phyloP scores from a whole-genome alignment of 2,329 filamentous ascomycete genomes.

The Calycina herbarum region DNA sequence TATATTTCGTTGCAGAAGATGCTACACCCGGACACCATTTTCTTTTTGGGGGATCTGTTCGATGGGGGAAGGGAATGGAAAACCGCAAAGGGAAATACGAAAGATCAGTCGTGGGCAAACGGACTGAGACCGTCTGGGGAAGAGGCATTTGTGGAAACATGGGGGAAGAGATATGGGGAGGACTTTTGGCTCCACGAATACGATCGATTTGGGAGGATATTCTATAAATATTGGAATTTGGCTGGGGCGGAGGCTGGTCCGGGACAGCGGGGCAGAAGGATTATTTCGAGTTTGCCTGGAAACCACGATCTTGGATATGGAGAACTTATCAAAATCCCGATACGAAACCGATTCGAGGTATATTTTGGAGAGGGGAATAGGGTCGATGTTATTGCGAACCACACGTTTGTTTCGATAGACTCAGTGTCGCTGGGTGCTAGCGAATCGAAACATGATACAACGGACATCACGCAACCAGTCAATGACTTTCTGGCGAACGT shows the following conservation, averaged over 20 bases:
- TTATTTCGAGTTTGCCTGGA: conserved; percentile 84
- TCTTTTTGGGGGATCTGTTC: conserved; percentile 93
- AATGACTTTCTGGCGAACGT: conserved; percentile 73
- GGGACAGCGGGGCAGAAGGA: conserved; percentile 68
- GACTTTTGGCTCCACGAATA: conserved; percentile 88
- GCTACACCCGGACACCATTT: conserved; percentile 80
- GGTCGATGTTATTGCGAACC: conserved; percentile 89
- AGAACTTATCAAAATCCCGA: conserved; percentile 74
- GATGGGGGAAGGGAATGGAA: conserved; percentile 96
- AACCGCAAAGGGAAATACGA: conserved; percentile 60
- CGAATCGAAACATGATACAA: conserved; percentile 49
- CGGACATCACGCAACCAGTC: conserved; percentile 73
- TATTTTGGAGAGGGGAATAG: conserved; percentile 92
- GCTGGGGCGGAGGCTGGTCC: conserved; percentile 54
- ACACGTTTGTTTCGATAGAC: conserved; percentile 92
- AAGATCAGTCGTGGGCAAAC: conserved; percentile 59
- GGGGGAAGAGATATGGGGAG: conserved; percentile 75
- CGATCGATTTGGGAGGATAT: conserved; percentile 80
- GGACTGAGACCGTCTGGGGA: conserved; percentile 53
- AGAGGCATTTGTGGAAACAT: conserved; percentile 58
- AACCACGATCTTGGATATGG: conserved; percentile 97
- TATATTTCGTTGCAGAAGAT: conserved; percentile 76
- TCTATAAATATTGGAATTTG: conserved; percentile 68
- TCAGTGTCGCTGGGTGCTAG: conserved; percentile 81
- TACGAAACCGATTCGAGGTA: conserved; percentile 79